Evolutionary conservation across 2,329 filamentous ascomycete genomes (phyloP), one percentile per base, ranked within the genome.

Genomic region (Aspergillus proliferans): DNA sequence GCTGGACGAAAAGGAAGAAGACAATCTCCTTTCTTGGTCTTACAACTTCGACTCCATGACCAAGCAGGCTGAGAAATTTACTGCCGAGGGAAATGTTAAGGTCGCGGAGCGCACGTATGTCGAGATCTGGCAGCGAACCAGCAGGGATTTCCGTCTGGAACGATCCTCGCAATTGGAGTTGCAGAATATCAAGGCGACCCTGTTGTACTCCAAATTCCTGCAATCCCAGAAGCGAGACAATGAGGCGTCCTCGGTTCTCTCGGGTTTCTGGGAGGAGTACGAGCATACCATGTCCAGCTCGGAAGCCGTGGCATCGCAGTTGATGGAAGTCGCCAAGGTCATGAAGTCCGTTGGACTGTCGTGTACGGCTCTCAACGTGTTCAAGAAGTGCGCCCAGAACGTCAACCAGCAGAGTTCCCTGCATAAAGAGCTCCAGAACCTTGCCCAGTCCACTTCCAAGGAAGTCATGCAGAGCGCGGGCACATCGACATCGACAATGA

Each of bases 91-190:
- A 21, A 54, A 61, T 48, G 52, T 58, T 51, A 64, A 58, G 50
- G 67, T 55, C n/a, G 75, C 75, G 0, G 76, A 79, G 55, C 65
- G 68, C 36, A 65, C 66, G 2, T 79, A 77, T 43, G 68, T 78
- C 14, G 72, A 78, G 50, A 67, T 76, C 4, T 80, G 77, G 77
- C 71, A 75, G 58, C 71, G 71, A n/a, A 64, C 74, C 2, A 76
- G 72, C n/a, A 67, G 67, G 38, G 71, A 73, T 47, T 76, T 69
- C 50, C 73, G 72, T 21, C 59, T 62, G 8, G 67, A 71, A 21
- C 67, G 68, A 38, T 71, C 72, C 1, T 58, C 69, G 3, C 66
- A 73, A 34, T 76, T 70, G 70, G 75, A 78, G 47, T 68, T 74
- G 57, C 70, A 68, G 57, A 78, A 77, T 55, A 63, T 78, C 21